Conservation (phyloP, 164 flowering plant species). For the Berberis thunbergii region DNA sequence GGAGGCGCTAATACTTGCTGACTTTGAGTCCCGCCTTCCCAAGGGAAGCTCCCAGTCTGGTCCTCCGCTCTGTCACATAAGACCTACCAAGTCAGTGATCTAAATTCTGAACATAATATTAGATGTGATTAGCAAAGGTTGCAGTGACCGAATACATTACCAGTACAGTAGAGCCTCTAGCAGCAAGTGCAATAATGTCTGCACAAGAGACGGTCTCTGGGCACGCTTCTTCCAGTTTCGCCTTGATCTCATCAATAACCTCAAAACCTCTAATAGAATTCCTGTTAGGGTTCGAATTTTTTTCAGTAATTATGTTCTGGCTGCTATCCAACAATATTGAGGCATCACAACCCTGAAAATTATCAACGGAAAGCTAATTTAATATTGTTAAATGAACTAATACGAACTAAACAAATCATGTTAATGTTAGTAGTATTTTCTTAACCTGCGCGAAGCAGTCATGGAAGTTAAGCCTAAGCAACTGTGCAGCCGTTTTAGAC, state of each 20-base stretch:
- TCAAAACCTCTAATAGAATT: conserved; percentile 34
- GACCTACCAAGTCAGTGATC: conserved; percentile 5
- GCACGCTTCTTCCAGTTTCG: conserved; percentile 27
- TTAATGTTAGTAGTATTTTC: not conserved
- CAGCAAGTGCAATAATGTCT: conserved; percentile 40
- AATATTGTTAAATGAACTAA: too few relatives aligned
- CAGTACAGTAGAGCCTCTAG: conserved; percentile 35
- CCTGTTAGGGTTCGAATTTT: conserved; percentile 26
- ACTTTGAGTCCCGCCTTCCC: conserved; percentile 83
- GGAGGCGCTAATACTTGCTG: conserved; percentile 62
- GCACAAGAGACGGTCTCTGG: conserved; percentile 42
- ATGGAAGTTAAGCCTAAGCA: conserved; percentile 39
- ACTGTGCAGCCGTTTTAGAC: conserved; percentile 37
- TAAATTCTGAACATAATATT: not conserved
- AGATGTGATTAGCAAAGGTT: not conserved
- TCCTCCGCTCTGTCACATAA: conserved; percentile 62
- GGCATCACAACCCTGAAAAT: conserved; percentile 10
- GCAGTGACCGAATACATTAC: conserved; percentile 4
- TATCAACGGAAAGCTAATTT: not conserved
- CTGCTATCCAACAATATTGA: conserved; percentile 6
- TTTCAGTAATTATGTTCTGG: not conserved
- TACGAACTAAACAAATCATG: not conserved
- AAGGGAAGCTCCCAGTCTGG: conserved; percentile 82
- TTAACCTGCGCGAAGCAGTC: conserved; percentile 35
- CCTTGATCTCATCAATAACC: conserved; percentile 34